These are phyloP conservation scores for Zoysia matrella DNA, from an alignment of 202 grass and related monocot genomes.

Conservation along the genomic window DNA sequence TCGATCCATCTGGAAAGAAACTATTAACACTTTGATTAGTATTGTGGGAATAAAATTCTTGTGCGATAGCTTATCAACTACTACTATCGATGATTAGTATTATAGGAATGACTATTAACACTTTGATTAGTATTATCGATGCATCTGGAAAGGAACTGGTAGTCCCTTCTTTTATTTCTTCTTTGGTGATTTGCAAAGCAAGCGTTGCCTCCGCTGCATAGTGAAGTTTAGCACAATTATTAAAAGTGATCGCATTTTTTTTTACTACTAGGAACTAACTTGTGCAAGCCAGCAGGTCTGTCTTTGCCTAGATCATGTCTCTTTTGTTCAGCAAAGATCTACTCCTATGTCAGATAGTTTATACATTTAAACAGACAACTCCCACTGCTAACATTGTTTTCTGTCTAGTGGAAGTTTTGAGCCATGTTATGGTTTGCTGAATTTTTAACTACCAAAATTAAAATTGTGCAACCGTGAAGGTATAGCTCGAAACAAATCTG, in stretches of 20 bases:
- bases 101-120: not conserved
- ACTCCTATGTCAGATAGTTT: not conserved
- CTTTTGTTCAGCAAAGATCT: not conserved
- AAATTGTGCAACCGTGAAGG: slow-evolving; percentile 11
- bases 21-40: not conserved
- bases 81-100: not conserved
- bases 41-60: not conserved
- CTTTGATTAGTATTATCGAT: not conserved
- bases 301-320: slow-evolving; percentile 13
- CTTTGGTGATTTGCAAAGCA: not conserved
- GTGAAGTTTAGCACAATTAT: slow-evolving; percentile 10
- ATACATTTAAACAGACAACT: not conserved
- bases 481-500: not conserved
- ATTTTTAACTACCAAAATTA: slow-evolving; percentile 21
- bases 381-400: not conserved
- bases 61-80: not conserved
- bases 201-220: not conserved
- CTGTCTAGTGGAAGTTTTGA: too few species aligned
- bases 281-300: not conserved
- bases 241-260: slow-evolving; percentile 1
- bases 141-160: not conserved
- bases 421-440: not conserved
- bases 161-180: slow-evolving; percentile 21
- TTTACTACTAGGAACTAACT: slow-evolving; percentile 2
- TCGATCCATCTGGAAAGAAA: not conserved